Evolutionary conservation across 1,284 basidiomycete genomes (phyloP).

Genomic region (Wolfiporia cocos): DNA sequence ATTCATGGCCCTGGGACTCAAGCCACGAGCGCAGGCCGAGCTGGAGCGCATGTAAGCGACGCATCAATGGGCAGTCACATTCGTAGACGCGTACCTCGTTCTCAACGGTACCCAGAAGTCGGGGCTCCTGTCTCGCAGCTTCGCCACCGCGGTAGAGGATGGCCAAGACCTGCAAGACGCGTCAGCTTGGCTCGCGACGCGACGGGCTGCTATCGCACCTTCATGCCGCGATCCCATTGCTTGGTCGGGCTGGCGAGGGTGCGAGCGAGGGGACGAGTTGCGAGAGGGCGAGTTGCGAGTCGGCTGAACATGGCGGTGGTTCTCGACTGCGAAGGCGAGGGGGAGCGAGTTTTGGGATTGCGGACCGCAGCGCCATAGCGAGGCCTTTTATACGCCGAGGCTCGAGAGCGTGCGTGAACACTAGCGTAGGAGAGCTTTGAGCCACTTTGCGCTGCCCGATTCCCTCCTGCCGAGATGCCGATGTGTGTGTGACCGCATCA

Average conservation of each 20-base stretch:
- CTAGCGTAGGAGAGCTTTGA: background rate
- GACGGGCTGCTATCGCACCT: background rate
- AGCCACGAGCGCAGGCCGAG: conserved; percentile 73
- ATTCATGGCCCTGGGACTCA: conserved; percentile 73
- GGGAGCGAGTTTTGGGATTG: background rate
- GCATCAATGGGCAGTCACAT: background rate
- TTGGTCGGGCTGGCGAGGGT: conserved; percentile 27
- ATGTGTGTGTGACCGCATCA: background rate
- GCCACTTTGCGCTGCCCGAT: background rate
- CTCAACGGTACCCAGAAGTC: conserved; percentile 86
- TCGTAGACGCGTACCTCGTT: conserved; percentile 51
- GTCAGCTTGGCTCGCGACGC: conserved; percentile 16
- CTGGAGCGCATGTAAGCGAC: conserved; percentile 45
- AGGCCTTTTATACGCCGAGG: background rate
- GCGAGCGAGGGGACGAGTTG: conserved; percentile 3
- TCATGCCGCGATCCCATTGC: conserved; percentile 7
- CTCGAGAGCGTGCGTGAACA: background rate
- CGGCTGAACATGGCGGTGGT: conserved; percentile 8
- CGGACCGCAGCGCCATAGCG: background rate
- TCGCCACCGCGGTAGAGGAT: conserved; percentile 75
- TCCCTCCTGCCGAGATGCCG: conserved; percentile 1
- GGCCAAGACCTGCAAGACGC: conserved; percentile 57
- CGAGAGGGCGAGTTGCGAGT: conserved; percentile 5
- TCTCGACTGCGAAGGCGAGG: background rate
- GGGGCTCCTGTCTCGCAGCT: conserved; percentile 75